These are phyloP conservation scores for Cutaneotrichosporon cavernicola DNA, from an alignment of 1,284 basidiomycete genomes.

Conservation along the genomic window DNA sequence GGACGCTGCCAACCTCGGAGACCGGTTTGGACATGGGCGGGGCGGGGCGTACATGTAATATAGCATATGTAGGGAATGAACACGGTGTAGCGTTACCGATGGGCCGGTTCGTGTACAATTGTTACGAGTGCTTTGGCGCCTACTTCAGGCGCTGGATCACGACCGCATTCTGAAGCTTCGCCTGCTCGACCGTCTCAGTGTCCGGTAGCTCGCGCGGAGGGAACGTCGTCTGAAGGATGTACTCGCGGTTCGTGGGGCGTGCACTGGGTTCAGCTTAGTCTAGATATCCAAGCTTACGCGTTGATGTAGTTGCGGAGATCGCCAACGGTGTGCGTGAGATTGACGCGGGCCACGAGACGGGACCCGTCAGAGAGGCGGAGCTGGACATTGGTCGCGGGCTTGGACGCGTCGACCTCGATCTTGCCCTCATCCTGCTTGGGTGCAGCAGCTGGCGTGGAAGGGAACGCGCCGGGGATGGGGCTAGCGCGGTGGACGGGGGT, in stretches of 20 bases:
- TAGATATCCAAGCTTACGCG: conserved; percentile 62
- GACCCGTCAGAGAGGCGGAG: conserved; percentile 87
- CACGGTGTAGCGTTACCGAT: not conserved
- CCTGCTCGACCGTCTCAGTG: conserved; percentile 68
- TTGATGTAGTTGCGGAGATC: conserved; percentile 87
- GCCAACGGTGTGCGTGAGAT: conserved; percentile 82
- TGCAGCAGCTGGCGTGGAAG: conserved; percentile 41
- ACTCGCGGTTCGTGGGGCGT: conserved; percentile 69
- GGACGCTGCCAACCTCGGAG: conserved; percentile 73
- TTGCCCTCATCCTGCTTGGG: conserved; percentile 24
- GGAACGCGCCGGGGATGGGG: conserved; percentile 45
- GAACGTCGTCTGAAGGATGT: conserved; percentile 81
- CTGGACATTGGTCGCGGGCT: conserved; percentile 88
- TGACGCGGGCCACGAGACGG: conserved; percentile 84
- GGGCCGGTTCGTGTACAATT: not conserved
- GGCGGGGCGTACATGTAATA: conserved; percentile 45
- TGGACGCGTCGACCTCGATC: conserved; percentile 55
- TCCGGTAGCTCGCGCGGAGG: conserved; percentile 73
- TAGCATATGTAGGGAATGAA: not conserved
- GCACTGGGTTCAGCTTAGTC: conserved; percentile 58
- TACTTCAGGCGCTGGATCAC: conserved; percentile 70
- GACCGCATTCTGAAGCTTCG: conserved; percentile 75
- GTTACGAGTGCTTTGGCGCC: conserved; percentile 43
- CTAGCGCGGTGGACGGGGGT: not conserved
- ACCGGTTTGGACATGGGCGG: conserved; percentile 67